Evolutionary conservation across 768 basidiomycete genomes (phyloP), one percentile per base, ranked within the genome.

Genomic region (Thelephora aurantiotincta): DNA sequence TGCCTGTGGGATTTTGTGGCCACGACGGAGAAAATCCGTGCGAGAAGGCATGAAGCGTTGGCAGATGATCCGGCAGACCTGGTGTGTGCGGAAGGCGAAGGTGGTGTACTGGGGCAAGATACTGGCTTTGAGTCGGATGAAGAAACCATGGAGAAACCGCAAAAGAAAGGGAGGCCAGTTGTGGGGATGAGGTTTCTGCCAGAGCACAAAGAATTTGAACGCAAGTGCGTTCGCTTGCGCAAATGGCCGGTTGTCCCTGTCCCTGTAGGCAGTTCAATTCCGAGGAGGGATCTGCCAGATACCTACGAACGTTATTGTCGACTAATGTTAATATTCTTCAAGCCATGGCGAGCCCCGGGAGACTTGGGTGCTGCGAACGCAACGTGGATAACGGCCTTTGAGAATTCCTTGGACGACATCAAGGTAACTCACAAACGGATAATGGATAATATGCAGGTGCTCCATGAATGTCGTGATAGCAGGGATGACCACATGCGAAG

Each of bases 321-420:
- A 1, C 45, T 66, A 1, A 71, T 70, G 68, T 47, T 72, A 2
- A 60, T 68, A 13, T 56, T 71, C 0, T 71, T 71, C 52, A 68
- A 69, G 50, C 71, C 70, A 0, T 71, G 69, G 70, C 33, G 57
- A 1, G 20, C 42, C 37, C 33, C 51, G 0, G 16, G 3, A 4
- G 62, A 71, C 38, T 51, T 70, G 6, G 34, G 54, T 19, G 3
- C 2, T 11, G 0, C 1, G 1, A 42, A 22, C 7, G 48, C 58
- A 34, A 42, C 56, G 0, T 69, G 67, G 67, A 13, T 22, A 23
- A 55, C 58, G 11, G 64, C 63, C 3, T 69, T 66, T 52, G 11
- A 54, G 1, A 5, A 37, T 0, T 63, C 57, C 42, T 0, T 30
- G 9, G 55, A 50, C 37, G 7, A 49, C n/a, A 1, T 42, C 3